A percentile compares a stretch with the other conserved stretches of the same genome.
Conservation (phyloP, 345 rosid genomes). For the Pugionium dolabratum region DNA sequence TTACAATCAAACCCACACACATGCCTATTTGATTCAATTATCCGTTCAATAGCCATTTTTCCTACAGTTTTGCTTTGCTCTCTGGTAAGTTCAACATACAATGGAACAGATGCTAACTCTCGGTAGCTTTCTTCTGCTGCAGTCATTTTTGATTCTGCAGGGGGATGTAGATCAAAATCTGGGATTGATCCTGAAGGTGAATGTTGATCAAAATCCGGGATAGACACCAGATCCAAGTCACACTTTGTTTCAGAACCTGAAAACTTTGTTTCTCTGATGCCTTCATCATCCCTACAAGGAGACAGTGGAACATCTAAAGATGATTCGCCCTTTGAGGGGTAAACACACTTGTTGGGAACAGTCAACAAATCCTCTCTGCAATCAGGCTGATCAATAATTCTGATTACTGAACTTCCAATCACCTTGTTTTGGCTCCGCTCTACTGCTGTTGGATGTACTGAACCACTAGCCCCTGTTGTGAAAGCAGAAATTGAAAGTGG, state of each 20-base stretch:
- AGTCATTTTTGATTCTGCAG: constrained; percentile 44
- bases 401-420: constrained; percentile 45
- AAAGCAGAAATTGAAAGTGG: constrained; percentile 45
- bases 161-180: constrained; percentile 55
- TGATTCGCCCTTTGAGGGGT: constrained; percentile 46
- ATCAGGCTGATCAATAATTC: constrained; percentile 48
- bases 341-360: constrained; percentile 47
- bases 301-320: constrained; percentile 52
- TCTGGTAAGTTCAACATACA: constrained; percentile 67
- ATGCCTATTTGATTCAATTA: constrained; percentile 69
- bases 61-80: constrained; percentile 55
- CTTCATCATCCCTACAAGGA: constrained; percentile 55
- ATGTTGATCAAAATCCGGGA: constrained; percentile 54
- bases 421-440: constrained; percentile 49
- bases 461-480: constrained; percentile 46
- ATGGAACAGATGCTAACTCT: constrained; percentile 70
- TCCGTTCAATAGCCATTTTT: constrained; percentile 67
- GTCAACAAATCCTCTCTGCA: constrained; percentile 50
- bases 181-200: constrained; percentile 48
- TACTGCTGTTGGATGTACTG: constrained; percentile 40
- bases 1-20: constrained; percentile 53
- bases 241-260: constrained; percentile 49
- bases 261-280: constrained; percentile 42
- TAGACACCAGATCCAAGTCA: constrained; percentile 47
- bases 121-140: constrained; percentile 63